Conservation (phyloP, 257 asterid species). For the Perilla frutescens region DNA sequence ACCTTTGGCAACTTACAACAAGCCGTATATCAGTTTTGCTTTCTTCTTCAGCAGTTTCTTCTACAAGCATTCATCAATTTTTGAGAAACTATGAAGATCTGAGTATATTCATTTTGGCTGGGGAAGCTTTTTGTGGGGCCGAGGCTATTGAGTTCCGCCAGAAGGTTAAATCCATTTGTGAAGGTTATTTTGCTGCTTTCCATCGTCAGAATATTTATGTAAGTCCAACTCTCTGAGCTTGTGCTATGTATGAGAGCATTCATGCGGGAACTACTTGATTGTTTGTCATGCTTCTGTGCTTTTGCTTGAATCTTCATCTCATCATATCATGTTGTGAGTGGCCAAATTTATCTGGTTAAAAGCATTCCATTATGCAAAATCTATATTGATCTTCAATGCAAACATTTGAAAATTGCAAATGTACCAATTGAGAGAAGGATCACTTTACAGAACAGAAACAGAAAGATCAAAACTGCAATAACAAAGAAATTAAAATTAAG, state of each 20-base stretch:
- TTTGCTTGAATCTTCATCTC: conserved; percentile 27
- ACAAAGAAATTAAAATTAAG: background rate
- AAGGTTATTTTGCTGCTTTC: conserved; percentile 82
- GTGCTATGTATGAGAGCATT: conserved; percentile 27
- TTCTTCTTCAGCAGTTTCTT: conserved; percentile 86
- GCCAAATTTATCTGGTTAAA: conserved; percentile 23
- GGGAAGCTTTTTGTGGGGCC: conserved; percentile 95
- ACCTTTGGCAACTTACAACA: conserved; percentile 98
- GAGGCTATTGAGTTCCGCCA: conserved; percentile 97
- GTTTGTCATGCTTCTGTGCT: conserved; percentile 31
- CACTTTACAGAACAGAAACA: conserved; percentile 13
- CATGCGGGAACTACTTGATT: conserved; percentile 23
- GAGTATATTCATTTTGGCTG: conserved; percentile 79
- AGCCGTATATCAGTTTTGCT: conserved; percentile 95
- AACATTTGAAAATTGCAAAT: background rate
- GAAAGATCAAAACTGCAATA: conserved; percentile 11
- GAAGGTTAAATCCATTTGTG: conserved; percentile 88
- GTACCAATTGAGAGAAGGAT: conserved; percentile 24
- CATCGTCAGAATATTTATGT: conserved; percentile 97
- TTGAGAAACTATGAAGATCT: conserved; percentile 93
- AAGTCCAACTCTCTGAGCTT: conserved; percentile 49
- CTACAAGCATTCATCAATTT: conserved; percentile 93
- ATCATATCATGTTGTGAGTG: conserved; percentile 14
- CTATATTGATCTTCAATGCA: background rate
- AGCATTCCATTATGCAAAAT: conserved; percentile 19